These are phyloP conservation scores for Phialocephala subalpina DNA, from an alignment of 2,329 filamentous ascomycete genomes.

Conservation along the genomic window DNA sequence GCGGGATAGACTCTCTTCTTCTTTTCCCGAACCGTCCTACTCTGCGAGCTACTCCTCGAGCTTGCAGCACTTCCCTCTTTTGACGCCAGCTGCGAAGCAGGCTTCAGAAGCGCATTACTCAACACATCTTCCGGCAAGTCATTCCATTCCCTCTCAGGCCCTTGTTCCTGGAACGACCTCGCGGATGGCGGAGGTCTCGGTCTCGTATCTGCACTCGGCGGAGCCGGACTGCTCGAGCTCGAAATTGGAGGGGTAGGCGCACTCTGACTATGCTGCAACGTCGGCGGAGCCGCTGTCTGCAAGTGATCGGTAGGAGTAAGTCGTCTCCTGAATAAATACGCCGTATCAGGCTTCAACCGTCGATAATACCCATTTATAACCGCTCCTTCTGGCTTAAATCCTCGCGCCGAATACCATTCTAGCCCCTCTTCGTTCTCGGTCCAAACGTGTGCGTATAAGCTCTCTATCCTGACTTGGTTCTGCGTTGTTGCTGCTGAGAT, in stretches of 20 bases:
- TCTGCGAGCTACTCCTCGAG: conserved; percentile 61
- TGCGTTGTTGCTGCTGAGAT: conserved; percentile 43
- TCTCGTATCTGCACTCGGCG: conserved; percentile 8
- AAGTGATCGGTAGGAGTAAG: conserved; percentile 40
- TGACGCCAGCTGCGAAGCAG: conserved; percentile 38
- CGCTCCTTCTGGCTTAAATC: conserved; percentile 58
- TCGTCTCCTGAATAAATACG: conserved; percentile 63
- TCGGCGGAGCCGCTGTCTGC: conserved; percentile 9
- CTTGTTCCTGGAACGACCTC: conserved; percentile 64
- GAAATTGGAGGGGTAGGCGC: conserved; percentile 38
- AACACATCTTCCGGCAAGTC: conserved; percentile 67
- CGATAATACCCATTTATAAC: conserved; percentile 66
- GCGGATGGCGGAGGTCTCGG: conserved; percentile 20
- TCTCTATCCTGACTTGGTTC: conserved; percentile 45
- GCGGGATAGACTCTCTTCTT: conserved; percentile 68
- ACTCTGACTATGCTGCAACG: conserved; percentile 44
- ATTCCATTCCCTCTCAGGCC: conserved; percentile 71
- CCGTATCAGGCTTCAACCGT: conserved; percentile 66
- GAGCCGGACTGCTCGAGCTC: conserved; percentile 50
- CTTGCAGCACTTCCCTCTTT: conserved; percentile 48
- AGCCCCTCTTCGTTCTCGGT: conserved; percentile 70
- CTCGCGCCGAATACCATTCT: conserved; percentile 66
- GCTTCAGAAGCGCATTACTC: conserved; percentile 40
- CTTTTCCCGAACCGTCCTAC: conserved; percentile 55
- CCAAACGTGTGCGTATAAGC: conserved; percentile 73